phyloP scores from a whole-genome alignment of 2,329 filamentous ascomycete genomes.

The Phaeosphaeriaceae sp. region DNA sequence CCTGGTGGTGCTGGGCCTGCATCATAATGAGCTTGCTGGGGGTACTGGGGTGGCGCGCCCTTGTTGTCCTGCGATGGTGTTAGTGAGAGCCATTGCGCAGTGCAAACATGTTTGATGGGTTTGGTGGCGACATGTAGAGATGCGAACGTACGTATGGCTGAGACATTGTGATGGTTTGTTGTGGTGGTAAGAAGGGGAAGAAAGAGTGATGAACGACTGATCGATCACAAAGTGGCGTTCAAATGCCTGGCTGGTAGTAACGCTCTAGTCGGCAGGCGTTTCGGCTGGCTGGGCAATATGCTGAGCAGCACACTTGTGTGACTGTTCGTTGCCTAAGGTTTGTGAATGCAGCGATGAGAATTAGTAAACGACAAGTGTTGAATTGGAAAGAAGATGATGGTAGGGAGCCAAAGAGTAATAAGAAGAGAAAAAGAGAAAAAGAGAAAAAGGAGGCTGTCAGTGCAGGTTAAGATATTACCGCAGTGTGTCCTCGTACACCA shows the following conservation, averaged over 20 bases:
- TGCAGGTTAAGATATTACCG: no score
- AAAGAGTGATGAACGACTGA: constrained; percentile 14
- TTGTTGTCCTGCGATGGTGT: constrained; percentile 20
- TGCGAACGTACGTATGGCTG: constrained; percentile 34
- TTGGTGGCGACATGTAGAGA: no score
- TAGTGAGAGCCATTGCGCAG: constrained; percentile 1
- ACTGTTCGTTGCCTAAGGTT: not conserved
- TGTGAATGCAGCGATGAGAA: no score
- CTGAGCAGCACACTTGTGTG: constrained; percentile 1
- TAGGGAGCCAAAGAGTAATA: no score
- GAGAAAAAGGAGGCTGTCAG: no score
- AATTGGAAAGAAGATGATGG: no score
- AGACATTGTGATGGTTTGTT: constrained; percentile 2
- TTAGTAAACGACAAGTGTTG: no score
- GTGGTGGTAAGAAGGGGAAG: not conserved
- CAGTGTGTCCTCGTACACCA: no score
- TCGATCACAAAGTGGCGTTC: not conserved
- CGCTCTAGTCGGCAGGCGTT: constrained; percentile 13
- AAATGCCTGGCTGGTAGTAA: constrained; percentile 3
- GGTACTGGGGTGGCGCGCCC: constrained; percentile 45
- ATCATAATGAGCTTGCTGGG: constrained; percentile 37
- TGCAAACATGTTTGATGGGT: not conserved
- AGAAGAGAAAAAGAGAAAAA: no score
- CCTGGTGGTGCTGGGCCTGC: constrained; percentile 24
- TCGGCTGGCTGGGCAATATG: constrained; percentile 25